Evolutionary conservation across 23 red algal genomes (phyloP), one percentile per base, ranked within the genome.

Genomic region (Gracilaria vermiculophylla): DNA sequence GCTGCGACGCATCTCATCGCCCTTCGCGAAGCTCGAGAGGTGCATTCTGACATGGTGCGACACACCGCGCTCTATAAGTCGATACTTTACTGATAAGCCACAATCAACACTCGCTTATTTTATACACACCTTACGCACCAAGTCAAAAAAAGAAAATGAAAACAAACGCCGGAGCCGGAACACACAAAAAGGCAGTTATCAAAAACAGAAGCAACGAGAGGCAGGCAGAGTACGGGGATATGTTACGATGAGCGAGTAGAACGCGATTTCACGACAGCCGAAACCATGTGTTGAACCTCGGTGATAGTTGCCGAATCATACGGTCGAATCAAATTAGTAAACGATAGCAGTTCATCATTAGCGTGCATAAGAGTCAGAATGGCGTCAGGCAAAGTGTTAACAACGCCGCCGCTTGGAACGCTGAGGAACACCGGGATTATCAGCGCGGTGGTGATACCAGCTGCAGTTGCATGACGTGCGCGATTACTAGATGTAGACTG

Each of bases 351-450:
- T 28, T 82, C 78, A 48, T 82, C 78, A 47, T 82, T 64, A 27
- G 60, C 78, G 60, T 82, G 78, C 78, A 82, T 82, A 14, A 82
- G 60, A 27, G 60, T 64, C 21, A 82, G 54, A 44, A 82, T 82
- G 17, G 78, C 78, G 34, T 82, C 53, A 34, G 78, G 78, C 36
- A 73, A 20, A 6, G 19, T n/a, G 6, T 48, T 48, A 21, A 73
- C 67, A 8, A 48, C 39, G 11, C 74, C 50, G n/a, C 56, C 47
- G 13, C 10, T 39, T 39, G 53, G 15, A 5, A 3, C 37, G 29
- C 42, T 82, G 15, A 41, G 21, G 17, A 55, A 45, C 23, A 82
- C 78, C 5, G 78, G 78, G 4, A 29, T 43, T 40, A 82, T 60
- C 42, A 82, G 51, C 34, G 43, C 28, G 0, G 78, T 82, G 17